Evolutionary conservation across 805 yeast species (phyloP).

Genomic region (Nakazawaea holstii): DNA sequence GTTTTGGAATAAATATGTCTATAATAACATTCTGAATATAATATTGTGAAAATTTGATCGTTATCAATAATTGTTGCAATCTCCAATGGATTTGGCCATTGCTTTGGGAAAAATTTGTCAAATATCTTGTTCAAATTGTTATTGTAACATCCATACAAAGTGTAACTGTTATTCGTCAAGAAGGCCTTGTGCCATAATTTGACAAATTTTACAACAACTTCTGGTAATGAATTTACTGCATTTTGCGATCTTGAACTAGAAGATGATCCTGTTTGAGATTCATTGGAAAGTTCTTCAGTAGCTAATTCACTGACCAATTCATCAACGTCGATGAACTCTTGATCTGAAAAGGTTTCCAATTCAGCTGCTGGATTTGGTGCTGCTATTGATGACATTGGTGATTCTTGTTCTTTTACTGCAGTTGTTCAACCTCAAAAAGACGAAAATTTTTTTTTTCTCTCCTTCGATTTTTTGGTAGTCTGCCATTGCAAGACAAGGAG

Average conservation of each 20-base stretch:
- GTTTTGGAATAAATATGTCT: slow-evolving; percentile 42
- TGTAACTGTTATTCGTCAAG: slow-evolving; percentile 37
- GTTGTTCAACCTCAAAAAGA: not conserved
- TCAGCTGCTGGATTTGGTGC: not conserved
- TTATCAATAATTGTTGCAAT: slow-evolving; percentile 37
- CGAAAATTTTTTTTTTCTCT: not conserved
- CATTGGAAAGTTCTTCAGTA: not conserved
- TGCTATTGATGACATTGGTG: not conserved
- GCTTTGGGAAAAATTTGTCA: slow-evolving; percentile 34
- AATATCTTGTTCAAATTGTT: slow-evolving; percentile 38
- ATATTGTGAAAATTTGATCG: slow-evolving; percentile 38
- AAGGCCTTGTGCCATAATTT: slow-evolving; percentile 36
- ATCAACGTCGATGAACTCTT: slow-evolving; percentile 11
- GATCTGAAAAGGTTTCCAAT: slow-evolving; percentile 9
- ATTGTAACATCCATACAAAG: slow-evolving; percentile 39
- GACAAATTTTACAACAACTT: slow-evolving; percentile 36
- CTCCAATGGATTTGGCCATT: slow-evolving; percentile 43
- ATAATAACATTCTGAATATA: slow-evolving; percentile 45
- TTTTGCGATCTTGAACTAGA: not conserved
- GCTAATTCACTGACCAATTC: slow-evolving; percentile 7
- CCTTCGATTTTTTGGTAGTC: too few species aligned
- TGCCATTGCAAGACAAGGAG: too few species aligned
- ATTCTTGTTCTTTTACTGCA: not conserved
- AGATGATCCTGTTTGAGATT: not conserved
- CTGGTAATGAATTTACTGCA: slow-evolving; percentile 26